Percentiles rank a stretch among this genome's conserved stretches.
Evolutionary conservation across 75 land plant genomes (phyloP).

Genomic region (Pinus albicaulis): DNA sequence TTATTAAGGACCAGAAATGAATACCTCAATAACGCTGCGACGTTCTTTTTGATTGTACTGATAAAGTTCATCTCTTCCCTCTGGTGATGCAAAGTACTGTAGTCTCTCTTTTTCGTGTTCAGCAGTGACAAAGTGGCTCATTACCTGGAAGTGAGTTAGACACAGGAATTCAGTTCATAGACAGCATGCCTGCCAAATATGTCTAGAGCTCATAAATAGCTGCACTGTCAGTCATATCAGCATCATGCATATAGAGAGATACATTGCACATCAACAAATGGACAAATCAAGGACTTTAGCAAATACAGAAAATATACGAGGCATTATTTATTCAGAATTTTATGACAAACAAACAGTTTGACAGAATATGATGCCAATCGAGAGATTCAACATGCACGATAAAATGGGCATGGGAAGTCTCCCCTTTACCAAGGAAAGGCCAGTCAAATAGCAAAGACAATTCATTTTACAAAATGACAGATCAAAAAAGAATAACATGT

Average conservation of each 20-base stretch:
- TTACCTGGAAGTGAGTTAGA: slow-evolving; percentile 39
- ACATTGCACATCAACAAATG: neutral
- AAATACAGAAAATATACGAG: neutral
- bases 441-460: neutral
- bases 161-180: neutral
- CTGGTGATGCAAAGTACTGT: slow-evolving; percentile 85
- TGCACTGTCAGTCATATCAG: neutral
- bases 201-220: neutral
- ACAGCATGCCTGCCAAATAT: neutral
- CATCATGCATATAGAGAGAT: neutral
- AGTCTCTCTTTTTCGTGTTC: slow-evolving; percentile 95
- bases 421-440: neutral
- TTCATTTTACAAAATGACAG: neutral
- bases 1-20: neutral
- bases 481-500: too few relatives aligned
- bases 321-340: neutral
- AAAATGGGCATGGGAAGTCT: neutral
- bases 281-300: neutral
- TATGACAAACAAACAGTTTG: neutral
- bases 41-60: slow-evolving; percentile 92
- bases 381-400: neutral
- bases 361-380: neutral
- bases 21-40: slow-evolving; percentile 87
- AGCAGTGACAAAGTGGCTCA: slow-evolving; percentile 87
- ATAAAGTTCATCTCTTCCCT: slow-evolving; percentile 94